phyloP scores from a whole-genome alignment of 139 green algal species.

The Pseudopediastrum boryanum region DNA sequence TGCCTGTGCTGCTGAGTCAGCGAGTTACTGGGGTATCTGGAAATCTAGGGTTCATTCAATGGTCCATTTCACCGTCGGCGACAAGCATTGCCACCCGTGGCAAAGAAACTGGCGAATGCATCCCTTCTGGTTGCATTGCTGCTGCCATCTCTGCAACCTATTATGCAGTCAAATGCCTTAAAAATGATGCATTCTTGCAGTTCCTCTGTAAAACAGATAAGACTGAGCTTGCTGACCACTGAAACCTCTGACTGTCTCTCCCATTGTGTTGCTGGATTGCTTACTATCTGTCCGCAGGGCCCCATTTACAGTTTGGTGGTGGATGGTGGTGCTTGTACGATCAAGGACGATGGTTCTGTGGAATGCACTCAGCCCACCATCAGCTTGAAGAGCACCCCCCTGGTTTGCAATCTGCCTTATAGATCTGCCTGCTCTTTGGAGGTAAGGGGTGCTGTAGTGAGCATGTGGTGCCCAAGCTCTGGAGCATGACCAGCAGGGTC shows the following conservation, averaged over 20 bases:
- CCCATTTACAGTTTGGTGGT: conserved; percentile 25
- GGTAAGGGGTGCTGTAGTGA: no score
- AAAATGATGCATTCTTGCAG: background rate
- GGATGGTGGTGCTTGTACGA: conserved; percentile 10
- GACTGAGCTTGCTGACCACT: background rate
- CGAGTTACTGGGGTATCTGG: no score
- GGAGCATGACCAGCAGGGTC: no score
- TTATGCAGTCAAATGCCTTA: background rate
- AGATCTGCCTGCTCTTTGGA: conserved; percentile 2
- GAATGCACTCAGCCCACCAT: conserved; percentile 25
- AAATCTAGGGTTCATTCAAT: no score
- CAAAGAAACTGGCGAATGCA: no score
- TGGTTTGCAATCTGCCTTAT: conserved; percentile 36
- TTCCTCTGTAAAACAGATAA: background rate
- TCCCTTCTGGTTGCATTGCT: background rate
- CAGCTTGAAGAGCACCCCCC: background rate
- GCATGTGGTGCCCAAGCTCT: no score
- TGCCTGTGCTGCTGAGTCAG: no score
- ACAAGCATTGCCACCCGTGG: no score
- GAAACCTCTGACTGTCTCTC: background rate
- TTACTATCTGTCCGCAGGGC: background rate
- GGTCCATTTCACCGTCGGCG: no score
- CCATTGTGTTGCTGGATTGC: conserved; percentile 8
- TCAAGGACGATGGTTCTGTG: conserved; percentile 31
- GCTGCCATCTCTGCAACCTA: background rate